A percentile compares a stretch with the other conserved stretches of the same genome.
Evolutionary conservation across 345 rosid species (phyloP).

Genomic region (Hibiscus syriacus): DNA sequence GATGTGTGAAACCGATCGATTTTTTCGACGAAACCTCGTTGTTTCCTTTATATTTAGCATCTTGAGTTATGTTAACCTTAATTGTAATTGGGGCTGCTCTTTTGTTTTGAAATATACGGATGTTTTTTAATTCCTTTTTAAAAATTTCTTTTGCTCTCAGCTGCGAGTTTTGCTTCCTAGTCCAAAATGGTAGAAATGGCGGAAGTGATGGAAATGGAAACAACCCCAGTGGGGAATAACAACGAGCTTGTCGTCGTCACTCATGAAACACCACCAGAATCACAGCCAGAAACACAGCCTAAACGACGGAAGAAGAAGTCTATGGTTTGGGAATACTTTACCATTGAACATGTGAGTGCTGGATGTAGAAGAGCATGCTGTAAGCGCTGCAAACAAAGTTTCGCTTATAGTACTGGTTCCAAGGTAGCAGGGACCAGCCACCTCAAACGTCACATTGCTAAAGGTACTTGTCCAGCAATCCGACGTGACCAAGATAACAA

Average conservation of each 20-base stretch:
- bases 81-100: not conserved
- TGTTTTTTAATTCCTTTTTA: not conserved
- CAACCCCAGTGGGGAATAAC: not conserved
- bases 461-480: constrained; percentile 77
- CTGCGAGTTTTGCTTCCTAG: constrained; percentile 13
- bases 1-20: not conserved
- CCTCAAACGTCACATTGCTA: constrained; percentile 86
- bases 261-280: too few relatives aligned
- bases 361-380: constrained; percentile 83
- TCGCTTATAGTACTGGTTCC: constrained; percentile 87
- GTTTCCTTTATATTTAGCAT: not conserved
- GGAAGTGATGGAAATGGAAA: constrained; percentile 4
- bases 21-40: not conserved
- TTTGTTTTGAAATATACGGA: not conserved
- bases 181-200: not conserved
- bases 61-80: not conserved
- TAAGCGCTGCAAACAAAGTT: constrained; percentile 91
- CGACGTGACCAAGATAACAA: constrained; percentile 39
- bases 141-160: constrained; percentile 5
- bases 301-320: constrained; percentile 86
- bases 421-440: constrained; percentile 97
- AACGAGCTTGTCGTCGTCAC: not conserved
- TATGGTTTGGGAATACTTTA: constrained; percentile 85
- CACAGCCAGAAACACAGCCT: constrained; percentile 28
- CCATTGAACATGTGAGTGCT: constrained; percentile 57